Percentiles rank a stretch among this genome's conserved stretches.
These are phyloP conservation scores for Diutina pseudorugosa DNA, from an alignment of 1,139 yeast species.

Conservation along the genomic window DNA sequence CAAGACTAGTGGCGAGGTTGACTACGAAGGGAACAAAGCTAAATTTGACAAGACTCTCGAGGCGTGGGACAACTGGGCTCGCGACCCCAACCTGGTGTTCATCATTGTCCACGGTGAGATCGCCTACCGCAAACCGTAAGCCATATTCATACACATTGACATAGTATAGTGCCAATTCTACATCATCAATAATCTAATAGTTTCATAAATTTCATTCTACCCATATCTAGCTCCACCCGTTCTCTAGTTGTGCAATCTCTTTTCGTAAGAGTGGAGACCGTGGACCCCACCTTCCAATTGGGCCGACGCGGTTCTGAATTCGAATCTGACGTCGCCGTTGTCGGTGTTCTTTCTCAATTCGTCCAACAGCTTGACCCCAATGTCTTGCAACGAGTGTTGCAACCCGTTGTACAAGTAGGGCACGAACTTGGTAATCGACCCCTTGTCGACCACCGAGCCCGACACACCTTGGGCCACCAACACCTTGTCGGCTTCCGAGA, in stretches of 20 bases:
- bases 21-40: not conserved
- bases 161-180: no score
- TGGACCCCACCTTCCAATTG: constrained; percentile 98
- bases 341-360: constrained; percentile 56
- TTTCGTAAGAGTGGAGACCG: constrained; percentile 93
- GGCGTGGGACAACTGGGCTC: not conserved
- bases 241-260: constrained; percentile 76
- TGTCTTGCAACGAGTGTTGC: constrained; percentile 98
- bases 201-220: not conserved
- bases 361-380: constrained; percentile 65
- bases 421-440: constrained; percentile 83
- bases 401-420: constrained; percentile 93
- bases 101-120: not conserved
- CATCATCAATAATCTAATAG: not conserved
- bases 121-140: not conserved
- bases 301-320: constrained; percentile 96
- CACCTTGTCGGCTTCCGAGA: constrained; percentile 89
- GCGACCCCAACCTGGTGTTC: not conserved
- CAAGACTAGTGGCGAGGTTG: not conserved
- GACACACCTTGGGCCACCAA: constrained; percentile 99
- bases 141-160: no score
- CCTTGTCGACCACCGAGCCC: constrained; percentile 95
- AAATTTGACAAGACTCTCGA: not conserved
- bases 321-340: constrained; percentile 74
- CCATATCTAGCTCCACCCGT: not conserved